These are phyloP conservation scores for Haplosporangium sp. DNA, from an alignment of 371 early-diverging fungal species.

Conservation along the genomic window DNA sequence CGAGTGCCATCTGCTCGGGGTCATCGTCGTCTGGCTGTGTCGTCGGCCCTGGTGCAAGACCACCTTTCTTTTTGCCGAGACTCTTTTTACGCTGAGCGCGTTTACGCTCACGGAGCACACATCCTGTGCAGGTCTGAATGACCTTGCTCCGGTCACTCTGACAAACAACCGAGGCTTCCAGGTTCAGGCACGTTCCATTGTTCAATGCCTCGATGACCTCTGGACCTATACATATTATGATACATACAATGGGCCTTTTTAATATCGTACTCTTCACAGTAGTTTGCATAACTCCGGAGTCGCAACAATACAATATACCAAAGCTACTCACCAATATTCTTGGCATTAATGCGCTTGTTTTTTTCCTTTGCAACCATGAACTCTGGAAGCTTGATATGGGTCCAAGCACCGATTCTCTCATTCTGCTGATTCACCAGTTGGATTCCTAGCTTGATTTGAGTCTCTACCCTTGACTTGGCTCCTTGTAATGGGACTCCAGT, in stretches of 20 bases:
- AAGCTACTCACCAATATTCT: conserved; percentile 40
- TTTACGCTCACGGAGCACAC: conserved; percentile 84
- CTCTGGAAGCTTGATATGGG: conserved; percentile 88
- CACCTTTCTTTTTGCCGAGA: conserved; percentile 53
- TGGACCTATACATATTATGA: conserved; percentile 15
- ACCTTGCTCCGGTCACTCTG: conserved; percentile 84
- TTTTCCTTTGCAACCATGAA: conserved; percentile 85
- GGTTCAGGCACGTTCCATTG: conserved; percentile 63
- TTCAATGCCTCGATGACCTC: conserved; percentile 48
- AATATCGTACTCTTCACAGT: conserved; percentile 12
- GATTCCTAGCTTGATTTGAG: conserved; percentile 92
- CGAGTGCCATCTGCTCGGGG: conserved; percentile 64
- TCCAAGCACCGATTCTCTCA: conserved; percentile 83
- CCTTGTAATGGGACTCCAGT: conserved; percentile 60
- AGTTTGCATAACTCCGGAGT: not conserved
- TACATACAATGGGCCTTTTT: not conserved
- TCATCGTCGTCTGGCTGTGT: conserved; percentile 60
- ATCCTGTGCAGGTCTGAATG: conserved; percentile 86
- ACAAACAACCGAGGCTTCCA: conserved; percentile 87
- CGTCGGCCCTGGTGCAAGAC: conserved; percentile 13
- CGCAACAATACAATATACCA: not conserved
- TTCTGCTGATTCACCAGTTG: conserved; percentile 85
- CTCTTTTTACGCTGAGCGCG: conserved; percentile 54
- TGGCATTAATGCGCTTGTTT: conserved; percentile 52
- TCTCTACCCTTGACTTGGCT: conserved; percentile 93